phyloP scores from a whole-genome alignment of 345 rosid genomes.

The Citrus mangshanensis region DNA sequence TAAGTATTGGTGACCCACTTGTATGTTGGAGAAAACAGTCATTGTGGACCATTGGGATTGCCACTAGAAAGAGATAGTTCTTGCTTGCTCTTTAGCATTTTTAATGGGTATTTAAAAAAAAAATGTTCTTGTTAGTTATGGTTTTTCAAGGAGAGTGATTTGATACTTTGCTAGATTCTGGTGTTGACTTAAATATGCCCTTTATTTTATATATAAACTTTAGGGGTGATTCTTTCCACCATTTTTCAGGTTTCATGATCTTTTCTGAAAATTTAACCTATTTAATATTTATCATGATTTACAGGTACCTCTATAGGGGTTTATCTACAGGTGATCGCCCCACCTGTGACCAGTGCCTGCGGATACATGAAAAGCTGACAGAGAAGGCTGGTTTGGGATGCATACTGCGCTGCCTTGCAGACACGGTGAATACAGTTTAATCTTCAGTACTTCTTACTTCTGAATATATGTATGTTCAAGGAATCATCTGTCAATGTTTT shows the following conservation, averaged over 20 bases:
- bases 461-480: background rate
- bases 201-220: background rate
- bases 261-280: background rate
- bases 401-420: slow-evolving; percentile 77
- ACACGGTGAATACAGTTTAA: slow-evolving; percentile 77
- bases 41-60: background rate
- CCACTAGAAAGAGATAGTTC: background rate
- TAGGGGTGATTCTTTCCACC: background rate
- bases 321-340: slow-evolving; percentile 91
- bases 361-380: slow-evolving; percentile 82
- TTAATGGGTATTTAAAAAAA: background rate
- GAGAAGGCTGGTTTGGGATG: slow-evolving; percentile 93
- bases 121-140: background rate
- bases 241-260: background rate
- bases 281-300: background rate
- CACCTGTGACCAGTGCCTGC: slow-evolving; percentile 85
- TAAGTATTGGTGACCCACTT: background rate
- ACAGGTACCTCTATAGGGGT: slow-evolving; percentile 83
- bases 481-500: background rate
- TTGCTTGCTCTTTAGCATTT: background rate
- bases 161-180: background rate
- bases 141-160: background rate
- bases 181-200: background rate
- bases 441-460: background rate
- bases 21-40: background rate